Conservation (phyloP, 2,329 filamentous ascomycete genomes). For the Aspergillus sp. region DNA sequence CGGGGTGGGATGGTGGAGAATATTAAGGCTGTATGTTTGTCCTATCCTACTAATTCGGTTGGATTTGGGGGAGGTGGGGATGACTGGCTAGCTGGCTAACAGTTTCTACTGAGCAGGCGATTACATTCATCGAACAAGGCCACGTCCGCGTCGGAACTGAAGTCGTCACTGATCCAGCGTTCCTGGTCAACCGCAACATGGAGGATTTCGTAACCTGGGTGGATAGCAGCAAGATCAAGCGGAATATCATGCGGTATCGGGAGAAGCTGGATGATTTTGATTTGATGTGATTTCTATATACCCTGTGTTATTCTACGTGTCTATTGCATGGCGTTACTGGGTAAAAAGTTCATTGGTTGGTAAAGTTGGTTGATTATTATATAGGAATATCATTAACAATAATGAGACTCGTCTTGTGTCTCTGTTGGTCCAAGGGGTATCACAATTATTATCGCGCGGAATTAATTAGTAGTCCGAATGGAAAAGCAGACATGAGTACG, state of each 20-base stretch:
- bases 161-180: slow-evolving; percentile 81
- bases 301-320: not conserved
- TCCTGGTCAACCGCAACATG: slow-evolving; percentile 77
- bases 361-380: too few relatives aligned
- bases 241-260: slow-evolving; percentile 87
- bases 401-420: too few relatives aligned
- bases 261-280: slow-evolving; percentile 96
- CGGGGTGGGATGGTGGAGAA: slow-evolving; percentile 85
- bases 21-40: slow-evolving; percentile 58
- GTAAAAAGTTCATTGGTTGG: not conserved
- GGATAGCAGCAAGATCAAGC: slow-evolving; percentile 93
- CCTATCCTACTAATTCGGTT: slow-evolving; percentile 3
- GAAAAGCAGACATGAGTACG: too few relatives aligned
- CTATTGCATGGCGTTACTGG: slow-evolving; percentile 6
- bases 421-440: too few relatives aligned
- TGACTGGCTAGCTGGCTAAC: slow-evolving; percentile 1
- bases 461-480: too few relatives aligned
- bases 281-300: slow-evolving; percentile 49
- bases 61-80: too few relatives aligned
- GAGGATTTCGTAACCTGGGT: slow-evolving; percentile 98
- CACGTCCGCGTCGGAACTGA: slow-evolving; percentile 88
- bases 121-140: slow-evolving; percentile 83
- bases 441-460: too few relatives aligned
- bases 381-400: too few relatives aligned
- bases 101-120: slow-evolving; percentile 27